Conservation (phyloP, 2,329 filamentous ascomycete species). For the Ceratocystis cubensis region DNA sequence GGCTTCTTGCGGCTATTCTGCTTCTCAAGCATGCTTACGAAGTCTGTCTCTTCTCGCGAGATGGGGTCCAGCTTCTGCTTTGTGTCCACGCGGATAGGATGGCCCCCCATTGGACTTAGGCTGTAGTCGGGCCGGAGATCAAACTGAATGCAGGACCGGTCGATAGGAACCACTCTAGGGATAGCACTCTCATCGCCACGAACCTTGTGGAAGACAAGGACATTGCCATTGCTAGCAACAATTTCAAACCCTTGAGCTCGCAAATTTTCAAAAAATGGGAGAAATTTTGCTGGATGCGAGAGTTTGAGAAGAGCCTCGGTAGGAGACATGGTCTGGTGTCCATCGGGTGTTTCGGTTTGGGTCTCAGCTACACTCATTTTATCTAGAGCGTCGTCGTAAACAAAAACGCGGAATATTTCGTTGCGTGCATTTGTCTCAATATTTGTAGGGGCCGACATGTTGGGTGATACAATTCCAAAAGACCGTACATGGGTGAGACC, state of each 20-base stretch:
- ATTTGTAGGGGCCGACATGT: slow-evolving; percentile 17
- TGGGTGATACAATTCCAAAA: slow-evolving; percentile 24
- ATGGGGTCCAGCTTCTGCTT: neutral
- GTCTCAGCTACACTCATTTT: slow-evolving; percentile 46
- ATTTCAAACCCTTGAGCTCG: slow-evolving; percentile 54
- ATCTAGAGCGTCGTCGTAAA: slow-evolving; percentile 52
- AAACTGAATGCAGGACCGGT: slow-evolving; percentile 4
- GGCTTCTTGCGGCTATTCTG: slow-evolving; percentile 9
- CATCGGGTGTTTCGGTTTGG: slow-evolving; percentile 36
- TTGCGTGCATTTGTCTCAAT: slow-evolving; percentile 38
- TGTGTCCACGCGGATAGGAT: slow-evolving; percentile 16
- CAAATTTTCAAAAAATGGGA: slow-evolving; percentile 48
- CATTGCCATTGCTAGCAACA: slow-evolving; percentile 47
- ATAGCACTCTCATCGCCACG: slow-evolving; percentile 27
- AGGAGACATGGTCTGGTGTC: slow-evolving; percentile 31
- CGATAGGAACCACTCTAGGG: slow-evolving; percentile 3
- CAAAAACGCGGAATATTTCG: slow-evolving; percentile 27
- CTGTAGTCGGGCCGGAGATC: slow-evolving; percentile 14
- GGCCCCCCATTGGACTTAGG: slow-evolving; percentile 2
- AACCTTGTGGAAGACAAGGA: slow-evolving; percentile 55
- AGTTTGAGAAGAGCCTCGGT: slow-evolving; percentile 48
- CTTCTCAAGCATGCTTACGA: slow-evolving; percentile 7
- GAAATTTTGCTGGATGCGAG: slow-evolving; percentile 51
- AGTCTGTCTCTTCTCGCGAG: slow-evolving; percentile 5
- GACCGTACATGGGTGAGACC: slow-evolving; percentile 19